Evolutionary conservation across 208 protist species (phyloP), one percentile per base, ranked within the genome.

Genomic region (Wallacemonas sp.): DNA sequence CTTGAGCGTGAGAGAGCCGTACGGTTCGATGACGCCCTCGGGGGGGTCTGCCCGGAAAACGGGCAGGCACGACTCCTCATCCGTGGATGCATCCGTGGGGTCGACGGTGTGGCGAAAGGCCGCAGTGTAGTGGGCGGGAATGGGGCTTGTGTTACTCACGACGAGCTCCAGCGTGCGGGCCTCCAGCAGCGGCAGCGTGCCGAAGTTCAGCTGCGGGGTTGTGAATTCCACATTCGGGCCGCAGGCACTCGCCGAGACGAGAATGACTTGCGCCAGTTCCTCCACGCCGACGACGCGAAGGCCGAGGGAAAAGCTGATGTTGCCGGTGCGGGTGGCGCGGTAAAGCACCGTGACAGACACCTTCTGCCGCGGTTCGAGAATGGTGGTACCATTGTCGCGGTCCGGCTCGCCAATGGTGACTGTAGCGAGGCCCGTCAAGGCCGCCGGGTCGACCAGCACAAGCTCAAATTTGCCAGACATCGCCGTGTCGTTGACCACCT

Each of bases 391-490:
- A 26, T 66, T 57, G 15, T 62, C 36, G n/a, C 66, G 59, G 21
- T 88, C 75, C 9, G 48, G 24, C 3, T 65, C 61, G 41, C 76
- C 71, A 64, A 83, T 76, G 22, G 63, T 70, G 26, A 91, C 60
- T 24, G 68, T 39, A 1, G 65, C 77, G 37, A 64, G 74, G 15
- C 64, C 64, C 2, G 48, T 50, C 29, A 66, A 26, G 15, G 76
- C 64, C 3, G 59, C 76, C n/a, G 76, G 68, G 22, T 83, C 71
- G 32, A 95, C 75, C 30, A 95, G 52, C 24, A 81, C 65, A 8
- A 99, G 45, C 54, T 97, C 83, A 73, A 97, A 98, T 71, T 96
- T 97, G 17, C 93, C 93, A 10, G 92, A 80, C 48, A 98, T 72
- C 26, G 90, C 82, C 0, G 87, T 94, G 46, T 89, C 84, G 75